Base-by-base conservation (phyloP, 1,139 yeast species). In the Diutina pseudorugosa region DNA sequence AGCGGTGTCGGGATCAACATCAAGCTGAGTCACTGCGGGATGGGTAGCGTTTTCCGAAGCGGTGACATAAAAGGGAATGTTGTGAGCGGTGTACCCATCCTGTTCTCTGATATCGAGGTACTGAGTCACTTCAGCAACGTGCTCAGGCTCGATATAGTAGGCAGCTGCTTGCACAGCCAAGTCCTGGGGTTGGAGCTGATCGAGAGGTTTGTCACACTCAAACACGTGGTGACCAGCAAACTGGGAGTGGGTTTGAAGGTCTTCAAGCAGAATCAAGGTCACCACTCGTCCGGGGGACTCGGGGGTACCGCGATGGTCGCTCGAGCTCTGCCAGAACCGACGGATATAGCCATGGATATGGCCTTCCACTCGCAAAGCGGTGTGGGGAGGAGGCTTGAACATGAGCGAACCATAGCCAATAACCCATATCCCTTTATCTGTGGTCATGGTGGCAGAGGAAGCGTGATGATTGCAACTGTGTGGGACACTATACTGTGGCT, bases 321-420 rank as follows among this genome's bases (percentile, higher is more conserved):
- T 80, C 6, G 94, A 83, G 47, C 88, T 79, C 66, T 90, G 96
- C 97, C 97, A 91, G 64, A 91, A 91, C 53, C 96, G 70, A 23
- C 98, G 73, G 2, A 85, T 78, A 59, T 73, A 89, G 1, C 96
- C 96, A 54, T 75, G 73, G 30, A 91, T 73, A 55, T 82, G 79
- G 0, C 97, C 97, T 0, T 88, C 82, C 8, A 86, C 80, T 45
- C 80, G 70, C 57, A 77, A 75, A 19, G 77, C 74, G 47, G 66
- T 68, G 55, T 80, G 79, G 21, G 95, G 93, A 0, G 97, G 97
- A 0, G 96, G 97, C 62, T 90, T 91, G 74, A 85, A 91, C 25
- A 91, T 82, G 53, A 91, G 71, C 0, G 96, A 86, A 1, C 98
- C 98, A 62, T 91, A 91, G 2, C 97, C 97, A 25, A 90, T 83